A percentile compares a stretch with the other conserved stretches of the same genome.
Conservation (phyloP, 2,329 filamentous ascomycete genomes). For the Thelonectria discophora region DNA sequence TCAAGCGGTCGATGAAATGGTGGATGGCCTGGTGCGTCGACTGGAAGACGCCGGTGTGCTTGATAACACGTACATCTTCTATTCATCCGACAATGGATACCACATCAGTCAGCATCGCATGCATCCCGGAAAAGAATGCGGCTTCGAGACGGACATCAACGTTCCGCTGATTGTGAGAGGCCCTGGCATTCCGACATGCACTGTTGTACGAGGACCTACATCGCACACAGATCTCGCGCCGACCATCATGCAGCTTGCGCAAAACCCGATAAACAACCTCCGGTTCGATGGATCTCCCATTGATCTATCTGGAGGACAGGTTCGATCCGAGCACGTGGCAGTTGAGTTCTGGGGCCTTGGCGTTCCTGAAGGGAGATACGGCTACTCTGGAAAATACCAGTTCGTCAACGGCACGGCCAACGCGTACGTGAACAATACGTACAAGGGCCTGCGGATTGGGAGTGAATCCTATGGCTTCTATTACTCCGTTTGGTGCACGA, state of each 20-base stretch:
- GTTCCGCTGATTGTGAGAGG: conserved; percentile 61
- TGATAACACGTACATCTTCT: conserved; percentile 61
- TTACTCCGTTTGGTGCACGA: conserved; percentile 65
- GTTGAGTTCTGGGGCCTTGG: conserved; percentile 60
- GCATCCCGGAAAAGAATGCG: conserved; percentile 61
- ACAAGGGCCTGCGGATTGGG: conserved; percentile 48
- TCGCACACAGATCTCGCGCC: conserved; percentile 58
- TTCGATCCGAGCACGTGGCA: conserved; percentile 57
- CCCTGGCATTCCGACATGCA: conserved; percentile 49
- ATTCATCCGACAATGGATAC: conserved; percentile 62
- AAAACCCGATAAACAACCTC: conserved; percentile 56
- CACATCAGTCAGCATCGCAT: conserved; percentile 63
- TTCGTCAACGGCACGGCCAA: conserved; percentile 8
- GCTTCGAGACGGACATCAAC: conserved; percentile 61
- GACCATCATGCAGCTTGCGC: conserved; percentile 56
- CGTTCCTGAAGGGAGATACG: conserved; percentile 38
- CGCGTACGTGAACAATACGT: conserved; percentile 2
- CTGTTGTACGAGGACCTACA: background rate
- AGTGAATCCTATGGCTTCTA: conserved; percentile 59
- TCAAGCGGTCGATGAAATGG: too few species aligned
- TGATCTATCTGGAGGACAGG: conserved; percentile 35
- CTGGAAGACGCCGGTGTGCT: conserved; percentile 44
- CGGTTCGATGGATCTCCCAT: too few species aligned
- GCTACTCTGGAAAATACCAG: conserved; percentile 15
- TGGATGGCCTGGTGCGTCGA: too few species aligned